Conservation (phyloP, 345 rosid genomes). For the Zanthoxylum bungeanum region DNA sequence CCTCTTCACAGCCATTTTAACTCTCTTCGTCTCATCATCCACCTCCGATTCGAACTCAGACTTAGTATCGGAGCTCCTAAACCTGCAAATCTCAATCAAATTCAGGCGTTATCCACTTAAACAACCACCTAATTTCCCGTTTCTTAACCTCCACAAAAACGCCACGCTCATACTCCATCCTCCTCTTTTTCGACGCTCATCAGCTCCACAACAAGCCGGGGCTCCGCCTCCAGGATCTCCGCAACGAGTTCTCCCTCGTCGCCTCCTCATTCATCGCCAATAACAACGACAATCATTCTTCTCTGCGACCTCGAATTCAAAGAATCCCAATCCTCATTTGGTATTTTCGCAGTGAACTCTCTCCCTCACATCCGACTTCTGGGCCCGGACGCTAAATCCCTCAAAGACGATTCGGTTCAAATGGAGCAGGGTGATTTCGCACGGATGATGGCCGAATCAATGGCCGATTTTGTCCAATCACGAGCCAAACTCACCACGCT, state of each 20-base stretch:
- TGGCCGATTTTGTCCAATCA: conserved; percentile 68
- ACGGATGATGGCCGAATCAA: conserved; percentile 74
- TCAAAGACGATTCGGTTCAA: conserved; percentile 58
- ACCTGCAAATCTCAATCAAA: conserved; percentile 60
- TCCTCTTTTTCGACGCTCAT: conserved; percentile 87
- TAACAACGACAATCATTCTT: conserved; percentile 37
- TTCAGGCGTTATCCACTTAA: conserved; percentile 72
- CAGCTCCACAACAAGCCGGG: conserved; percentile 65
- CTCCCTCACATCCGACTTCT: conserved; percentile 91
- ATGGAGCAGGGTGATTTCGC: conserved; percentile 78
- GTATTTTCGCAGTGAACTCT: conserved; percentile 74
- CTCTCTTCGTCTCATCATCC: conserved; percentile 5
- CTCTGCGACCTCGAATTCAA: conserved; percentile 73
- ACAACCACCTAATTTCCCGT: conserved; percentile 69
- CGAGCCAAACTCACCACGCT: conserved; percentile 34
- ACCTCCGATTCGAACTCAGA: conserved; percentile 39
- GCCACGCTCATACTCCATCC: conserved; percentile 69
- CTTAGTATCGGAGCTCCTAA: conserved; percentile 52
- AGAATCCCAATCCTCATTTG: conserved; percentile 62
- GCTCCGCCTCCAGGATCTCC: conserved; percentile 68
- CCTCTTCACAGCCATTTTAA: conserved; percentile 17
- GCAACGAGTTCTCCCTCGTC: conserved; percentile 64
- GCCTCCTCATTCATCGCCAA: conserved; percentile 69
- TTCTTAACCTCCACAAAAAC: conserved; percentile 64
- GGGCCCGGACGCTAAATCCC: conserved; percentile 41